A percentile compares a stretch with the other conserved stretches of the same genome.
Conservation (phyloP, 2,329 filamentous ascomycete species). For the Colletotrichum navitas region DNA sequence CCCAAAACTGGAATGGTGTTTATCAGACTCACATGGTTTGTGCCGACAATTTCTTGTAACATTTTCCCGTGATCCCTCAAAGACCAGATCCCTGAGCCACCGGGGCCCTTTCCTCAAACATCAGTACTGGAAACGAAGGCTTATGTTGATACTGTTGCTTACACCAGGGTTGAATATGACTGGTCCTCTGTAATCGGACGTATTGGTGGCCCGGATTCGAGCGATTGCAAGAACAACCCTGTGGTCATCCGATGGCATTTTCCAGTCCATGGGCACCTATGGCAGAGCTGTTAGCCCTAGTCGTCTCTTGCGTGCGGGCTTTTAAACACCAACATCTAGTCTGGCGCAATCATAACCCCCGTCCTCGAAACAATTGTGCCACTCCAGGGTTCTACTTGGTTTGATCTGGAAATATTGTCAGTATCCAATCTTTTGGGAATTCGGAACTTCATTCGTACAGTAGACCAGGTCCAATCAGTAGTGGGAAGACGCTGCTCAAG, state of each 20-base stretch:
- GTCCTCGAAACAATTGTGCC: slow-evolving; percentile 50
- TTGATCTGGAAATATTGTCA: slow-evolving; percentile 52
- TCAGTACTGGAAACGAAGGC: slow-evolving; percentile 3
- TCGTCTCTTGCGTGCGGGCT: background rate
- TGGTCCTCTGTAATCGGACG: slow-evolving; percentile 46
- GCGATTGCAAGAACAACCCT: slow-evolving; percentile 51
- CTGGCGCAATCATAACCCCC: slow-evolving; percentile 50
- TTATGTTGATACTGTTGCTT: slow-evolving; percentile 22
- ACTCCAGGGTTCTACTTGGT: slow-evolving; percentile 48
- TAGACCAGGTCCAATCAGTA: slow-evolving; percentile 34
- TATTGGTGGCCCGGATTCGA: slow-evolving; percentile 50
- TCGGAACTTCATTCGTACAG: background rate
- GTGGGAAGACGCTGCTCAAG: background rate
- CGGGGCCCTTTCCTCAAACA: slow-evolving; percentile 56
- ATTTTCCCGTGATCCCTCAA: slow-evolving; percentile 49
- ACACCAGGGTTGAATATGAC: slow-evolving; percentile 54
- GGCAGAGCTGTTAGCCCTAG: slow-evolving; percentile 42
- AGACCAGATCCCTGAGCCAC: slow-evolving; percentile 59
- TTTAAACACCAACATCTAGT: slow-evolving; percentile 48
- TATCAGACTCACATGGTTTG: slow-evolving; percentile 55
- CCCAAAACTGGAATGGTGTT: background rate
- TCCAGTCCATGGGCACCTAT: slow-evolving; percentile 56
- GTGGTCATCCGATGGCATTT: slow-evolving; percentile 46
- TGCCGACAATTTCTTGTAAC: slow-evolving; percentile 60
- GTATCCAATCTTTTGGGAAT: background rate